Conservation (phyloP, 1,284 basidiomycete genomes). For the Cystobasidium sp. region DNA sequence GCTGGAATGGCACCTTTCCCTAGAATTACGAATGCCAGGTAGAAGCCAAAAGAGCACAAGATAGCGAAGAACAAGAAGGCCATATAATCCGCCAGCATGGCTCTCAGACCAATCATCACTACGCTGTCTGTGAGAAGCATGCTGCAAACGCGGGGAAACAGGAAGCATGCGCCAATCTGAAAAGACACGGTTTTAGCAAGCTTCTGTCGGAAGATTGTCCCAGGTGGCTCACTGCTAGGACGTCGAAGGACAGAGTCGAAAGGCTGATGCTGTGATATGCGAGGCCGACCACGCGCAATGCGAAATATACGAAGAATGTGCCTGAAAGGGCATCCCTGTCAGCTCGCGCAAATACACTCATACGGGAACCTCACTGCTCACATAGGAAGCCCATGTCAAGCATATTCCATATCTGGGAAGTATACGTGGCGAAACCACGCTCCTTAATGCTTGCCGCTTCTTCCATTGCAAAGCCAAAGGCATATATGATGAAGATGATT, state of each 20-base stretch:
- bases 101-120: slow-evolving; percentile 42
- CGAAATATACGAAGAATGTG: slow-evolving; percentile 47
- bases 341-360: slow-evolving; percentile 23
- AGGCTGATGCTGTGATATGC: slow-evolving; percentile 16
- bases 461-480: slow-evolving; percentile 51
- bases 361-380: slow-evolving; percentile 34
- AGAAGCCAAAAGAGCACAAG: slow-evolving; percentile 50
- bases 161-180: slow-evolving; percentile 46
- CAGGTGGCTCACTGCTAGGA: slow-evolving; percentile 43
- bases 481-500: slow-evolving; percentile 48
- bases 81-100: slow-evolving; percentile 50
- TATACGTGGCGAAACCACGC: slow-evolving; percentile 32
- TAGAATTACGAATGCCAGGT: slow-evolving; percentile 48
- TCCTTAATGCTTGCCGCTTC: slow-evolving; percentile 45
- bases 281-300: slow-evolving; percentile 46
- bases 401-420: slow-evolving; percentile 38
- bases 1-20: slow-evolving; percentile 40
- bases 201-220: too few species aligned
- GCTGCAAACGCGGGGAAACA: slow-evolving; percentile 51
- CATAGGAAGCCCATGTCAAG: slow-evolving; percentile 40
- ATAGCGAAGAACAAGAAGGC: slow-evolving; percentile 46
- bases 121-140: slow-evolving; percentile 48
- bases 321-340: not conserved
- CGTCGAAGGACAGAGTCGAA: slow-evolving; percentile 48
- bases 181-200: not conserved